Evolutionary conservation across 371 early-diverging fungal species (phyloP), one percentile per base, ranked within the genome.

Genomic region (Blyttiomyces sp.): DNA sequence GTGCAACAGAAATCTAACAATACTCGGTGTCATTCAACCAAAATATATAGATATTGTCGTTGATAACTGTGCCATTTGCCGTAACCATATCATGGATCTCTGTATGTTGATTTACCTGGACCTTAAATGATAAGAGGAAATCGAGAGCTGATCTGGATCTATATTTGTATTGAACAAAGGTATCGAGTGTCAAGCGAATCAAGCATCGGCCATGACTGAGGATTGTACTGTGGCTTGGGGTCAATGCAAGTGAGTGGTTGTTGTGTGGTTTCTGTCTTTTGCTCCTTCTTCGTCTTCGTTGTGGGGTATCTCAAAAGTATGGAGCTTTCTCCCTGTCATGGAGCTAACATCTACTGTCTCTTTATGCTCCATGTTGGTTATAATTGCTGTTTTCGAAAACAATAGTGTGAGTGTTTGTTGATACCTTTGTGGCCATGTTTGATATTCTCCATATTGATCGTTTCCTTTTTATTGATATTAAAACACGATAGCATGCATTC

Each of bases 221-320:
- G 96, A 96, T 66, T 99, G 99, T 73, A 95, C 89, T 17, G 94
- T 98, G 33, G 95, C 98, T 30, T 99, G 99, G 99, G 99, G 99
- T 51, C 86, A 89, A 49, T 99, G 99, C 81, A 97, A 98, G 91
- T 91, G 83, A 79, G 86, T 59, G 23, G 35, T 21, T 24, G 7
- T 9, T 64, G 17, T 26, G 3, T 39, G 24, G 21, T n/a, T 32
- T 34, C 34, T 34, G 28, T 3, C 16, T 3, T 42, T 48, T 61
- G 51, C 27, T 13, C 16, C 0, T n/a, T 30, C 27, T 50, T 33
- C 23, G 13, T 27, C 17, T 50, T 31, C 51, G 16, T n/a, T n/a
- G 13, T n/a, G n/a, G n/a, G n/a, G 39, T 39, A n/a, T 39, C 11
- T 39, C 13, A 11, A 11, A 13, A 13, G 11, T 39, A 11, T 39